Evolutionary conservation across 176 grass and related monocot species (phyloP).

Genomic region (Echinochloa phyllopogon): DNA sequence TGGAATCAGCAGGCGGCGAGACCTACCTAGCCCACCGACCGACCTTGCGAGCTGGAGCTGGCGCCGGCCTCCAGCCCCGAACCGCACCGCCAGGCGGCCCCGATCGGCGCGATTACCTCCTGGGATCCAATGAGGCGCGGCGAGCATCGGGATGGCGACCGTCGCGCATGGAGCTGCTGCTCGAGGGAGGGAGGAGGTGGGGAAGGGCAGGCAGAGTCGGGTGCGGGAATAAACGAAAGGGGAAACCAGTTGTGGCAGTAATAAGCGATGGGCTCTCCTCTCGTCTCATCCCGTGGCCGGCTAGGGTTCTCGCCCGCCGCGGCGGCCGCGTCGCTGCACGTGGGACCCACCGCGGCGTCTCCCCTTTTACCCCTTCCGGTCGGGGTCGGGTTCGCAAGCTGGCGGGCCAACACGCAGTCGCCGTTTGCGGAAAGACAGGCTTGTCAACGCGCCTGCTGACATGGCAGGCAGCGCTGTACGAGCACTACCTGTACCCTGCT

Average conservation of each 20-base stretch:
- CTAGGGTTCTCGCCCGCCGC: slow-evolving; percentile 42
- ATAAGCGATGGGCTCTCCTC: slow-evolving; percentile 11
- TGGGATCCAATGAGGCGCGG: slow-evolving; percentile 32
- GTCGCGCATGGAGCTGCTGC: slow-evolving; percentile 16
- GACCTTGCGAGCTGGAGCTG: slow-evolving; percentile 13
- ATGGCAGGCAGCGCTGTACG: not conserved
- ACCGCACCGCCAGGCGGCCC: not conserved
- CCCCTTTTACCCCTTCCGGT: no score
- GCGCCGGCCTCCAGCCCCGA: not conserved
- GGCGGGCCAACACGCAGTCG: slow-evolving; percentile 26
- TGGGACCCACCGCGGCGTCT: not conserved
- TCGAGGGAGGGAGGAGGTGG: not conserved
- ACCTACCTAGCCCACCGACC: slow-evolving; percentile 38
- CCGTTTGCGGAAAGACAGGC: not conserved
- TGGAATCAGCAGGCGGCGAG: not conserved
- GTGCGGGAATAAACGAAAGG: slow-evolving; percentile 21
- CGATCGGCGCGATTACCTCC: not conserved
- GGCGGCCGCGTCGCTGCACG: slow-evolving; percentile 43
- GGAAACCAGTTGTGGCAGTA: not conserved
- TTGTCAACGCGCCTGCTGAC: slow-evolving; percentile 13
- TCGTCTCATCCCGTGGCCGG: not conserved
- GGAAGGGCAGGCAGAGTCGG: not conserved
- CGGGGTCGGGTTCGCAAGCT: not conserved
- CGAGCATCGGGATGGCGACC: not conserved
- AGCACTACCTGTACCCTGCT: not conserved